phyloP scores from a whole-genome alignment of 1,139 yeast species.

The Taiozyma sp. region DNA sequence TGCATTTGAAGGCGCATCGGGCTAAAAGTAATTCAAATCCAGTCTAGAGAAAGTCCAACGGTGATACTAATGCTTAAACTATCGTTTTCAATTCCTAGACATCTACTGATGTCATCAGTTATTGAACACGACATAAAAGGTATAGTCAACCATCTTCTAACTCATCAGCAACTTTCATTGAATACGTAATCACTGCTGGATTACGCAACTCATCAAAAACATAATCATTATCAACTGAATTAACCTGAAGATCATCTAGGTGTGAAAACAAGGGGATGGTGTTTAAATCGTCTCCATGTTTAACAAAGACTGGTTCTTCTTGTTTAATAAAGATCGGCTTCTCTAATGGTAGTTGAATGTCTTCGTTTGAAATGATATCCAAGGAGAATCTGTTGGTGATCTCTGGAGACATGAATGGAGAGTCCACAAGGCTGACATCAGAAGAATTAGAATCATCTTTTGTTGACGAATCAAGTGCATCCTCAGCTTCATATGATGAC shows the following conservation, averaged over 20 bases:
- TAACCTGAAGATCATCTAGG: slow-evolving; percentile 16
- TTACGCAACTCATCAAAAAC: slow-evolving; percentile 36
- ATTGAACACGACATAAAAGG: slow-evolving; percentile 8
- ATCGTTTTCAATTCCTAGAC: slow-evolving; percentile 9
- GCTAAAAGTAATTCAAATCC: slow-evolving; percentile 11
- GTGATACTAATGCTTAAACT: slow-evolving; percentile 1
- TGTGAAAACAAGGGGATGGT: slow-evolving; percentile 5
- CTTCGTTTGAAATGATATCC: slow-evolving; percentile 15
- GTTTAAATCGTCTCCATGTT: slow-evolving; percentile 12
- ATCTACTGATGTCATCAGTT: slow-evolving; percentile 9
- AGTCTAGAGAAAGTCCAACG: neutral
- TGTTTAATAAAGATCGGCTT: slow-evolving; percentile 2
- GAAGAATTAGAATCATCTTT: slow-evolving; percentile 10
- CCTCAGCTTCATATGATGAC: slow-evolving; percentile 7
- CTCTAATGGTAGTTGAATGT: neutral
- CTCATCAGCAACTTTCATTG: slow-evolving; percentile 1
- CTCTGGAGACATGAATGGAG: slow-evolving; percentile 11
- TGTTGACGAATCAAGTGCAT: slow-evolving; percentile 15
- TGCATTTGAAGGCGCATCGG: slow-evolving; percentile 27
- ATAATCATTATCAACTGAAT: slow-evolving; percentile 20
- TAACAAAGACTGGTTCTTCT: slow-evolving; percentile 7
- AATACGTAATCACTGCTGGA: slow-evolving; percentile 35
- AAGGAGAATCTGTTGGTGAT: slow-evolving; percentile 19
- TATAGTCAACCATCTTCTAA: neutral
- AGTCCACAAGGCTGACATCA: slow-evolving; percentile 5